Percentiles rank a stretch among this genome's conserved stretches.
phyloP scores from a whole-genome alignment of 2,329 filamentous ascomycete species.

The Verticillium tricorpus region DNA sequence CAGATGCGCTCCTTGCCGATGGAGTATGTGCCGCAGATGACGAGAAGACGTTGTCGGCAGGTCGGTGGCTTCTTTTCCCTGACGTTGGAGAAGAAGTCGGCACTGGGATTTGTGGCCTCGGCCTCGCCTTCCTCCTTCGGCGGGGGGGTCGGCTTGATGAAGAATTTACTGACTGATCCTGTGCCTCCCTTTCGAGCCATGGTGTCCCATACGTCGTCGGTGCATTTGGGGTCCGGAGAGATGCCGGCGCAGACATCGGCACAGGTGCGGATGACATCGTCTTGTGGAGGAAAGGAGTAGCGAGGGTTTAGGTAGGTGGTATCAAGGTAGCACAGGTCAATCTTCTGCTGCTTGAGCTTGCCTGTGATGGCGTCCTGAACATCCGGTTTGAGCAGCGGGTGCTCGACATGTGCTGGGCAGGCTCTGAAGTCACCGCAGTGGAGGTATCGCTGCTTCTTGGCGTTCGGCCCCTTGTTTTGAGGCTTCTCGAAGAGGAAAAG shows the following conservation, averaged over 20 bases:
- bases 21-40: slow-evolving; percentile 94
- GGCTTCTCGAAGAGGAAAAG: slow-evolving; percentile 88
- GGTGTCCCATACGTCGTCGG: slow-evolving; percentile 42
- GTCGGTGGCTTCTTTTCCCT: slow-evolving; percentile 1
- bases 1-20: slow-evolving; percentile 98
- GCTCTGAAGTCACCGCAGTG: slow-evolving; percentile 97
- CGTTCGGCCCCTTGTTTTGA: slow-evolving; percentile 53
- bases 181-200: slow-evolving; percentile 35
- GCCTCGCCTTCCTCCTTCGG: slow-evolving; percentile 22
- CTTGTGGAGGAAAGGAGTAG: slow-evolving; percentile 88
- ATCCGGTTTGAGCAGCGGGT: slow-evolving; percentile 77
- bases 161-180: slow-evolving; percentile 49
- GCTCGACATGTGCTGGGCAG: slow-evolving; percentile 76
- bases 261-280: slow-evolving; percentile 81
- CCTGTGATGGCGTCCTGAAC: slow-evolving; percentile 65
- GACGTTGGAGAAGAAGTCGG: slow-evolving; percentile 1
- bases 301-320: slow-evolving; percentile 96
- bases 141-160: slow-evolving; percentile 26
- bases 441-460: slow-evolving; percentile 70
- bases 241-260: slow-evolving; percentile 81
- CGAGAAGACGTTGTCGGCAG: slow-evolving; percentile 65
- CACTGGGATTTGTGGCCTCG: slow-evolving; percentile 15
- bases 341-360: slow-evolving; percentile 72
- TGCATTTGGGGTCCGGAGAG: slow-evolving; percentile 55
- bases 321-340: slow-evolving; percentile 94